Conservation (phyloP, 371 early-diverging fungal genomes). For the Syncephalastrum monosporum region DNA sequence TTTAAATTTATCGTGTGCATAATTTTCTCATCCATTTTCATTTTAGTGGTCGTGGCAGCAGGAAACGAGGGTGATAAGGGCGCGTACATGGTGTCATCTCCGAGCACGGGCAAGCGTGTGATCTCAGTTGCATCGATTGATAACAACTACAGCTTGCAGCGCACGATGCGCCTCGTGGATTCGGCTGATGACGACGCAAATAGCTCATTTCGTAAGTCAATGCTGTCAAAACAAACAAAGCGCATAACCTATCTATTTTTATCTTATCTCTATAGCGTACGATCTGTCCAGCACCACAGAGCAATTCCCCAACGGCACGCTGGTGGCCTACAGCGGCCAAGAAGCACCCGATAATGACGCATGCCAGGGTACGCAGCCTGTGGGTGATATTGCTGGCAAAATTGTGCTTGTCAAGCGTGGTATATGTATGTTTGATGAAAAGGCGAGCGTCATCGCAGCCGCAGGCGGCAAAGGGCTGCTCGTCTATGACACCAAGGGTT, state of each 20-base stretch:
- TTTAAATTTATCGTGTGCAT: background rate
- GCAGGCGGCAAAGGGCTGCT: constrained; percentile 56
- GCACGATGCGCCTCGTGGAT: constrained; percentile 1
- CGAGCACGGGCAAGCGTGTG: constrained; percentile 49
- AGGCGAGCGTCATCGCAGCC: constrained; percentile 36
- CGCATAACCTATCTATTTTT: background rate
- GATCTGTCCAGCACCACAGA: constrained; percentile 18
- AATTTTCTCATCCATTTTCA: background rate
- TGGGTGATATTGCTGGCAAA: constrained; percentile 26
- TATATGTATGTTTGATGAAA: constrained; percentile 57
- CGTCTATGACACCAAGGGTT: constrained; percentile 34
- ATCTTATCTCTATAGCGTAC: constrained; percentile 23
- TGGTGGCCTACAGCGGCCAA: constrained; percentile 24
- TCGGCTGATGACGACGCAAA: constrained; percentile 6
- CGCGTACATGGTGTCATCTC: constrained; percentile 47
- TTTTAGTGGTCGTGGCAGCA: constrained; percentile 55
- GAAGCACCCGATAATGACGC: constrained; percentile 14
- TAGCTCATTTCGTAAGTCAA: constrained; percentile 18
- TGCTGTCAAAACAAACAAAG: background rate
- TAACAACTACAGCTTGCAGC: constrained; percentile 32
- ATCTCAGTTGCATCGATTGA: constrained; percentile 68
- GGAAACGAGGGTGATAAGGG: constrained; percentile 69
- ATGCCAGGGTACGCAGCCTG: constrained; percentile 22
- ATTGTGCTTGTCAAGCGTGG: constrained; percentile 61
- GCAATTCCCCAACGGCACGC: constrained; percentile 26